Evolutionary conservation across 148 eudicot genomes (phyloP).

Genomic region (Nepenthes gracilis): DNA sequence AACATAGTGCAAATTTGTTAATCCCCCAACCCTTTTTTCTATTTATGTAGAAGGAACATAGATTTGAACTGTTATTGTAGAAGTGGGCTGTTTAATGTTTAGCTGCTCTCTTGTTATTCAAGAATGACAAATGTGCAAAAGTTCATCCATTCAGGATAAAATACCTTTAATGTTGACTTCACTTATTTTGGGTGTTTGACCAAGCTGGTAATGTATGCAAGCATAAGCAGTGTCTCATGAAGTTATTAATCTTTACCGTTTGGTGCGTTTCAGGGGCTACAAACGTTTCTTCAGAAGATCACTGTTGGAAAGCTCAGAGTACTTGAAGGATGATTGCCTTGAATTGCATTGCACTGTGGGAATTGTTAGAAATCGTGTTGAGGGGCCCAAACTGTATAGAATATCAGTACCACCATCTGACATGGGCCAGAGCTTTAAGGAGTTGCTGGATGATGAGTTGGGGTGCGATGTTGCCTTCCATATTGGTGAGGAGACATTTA

Average conservation of each 20-base stretch:
- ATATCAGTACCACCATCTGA: slow-evolving; percentile 56
- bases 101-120: no score
- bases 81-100: background rate
- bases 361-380: slow-evolving; percentile 72
- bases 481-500: slow-evolving; percentile 68
- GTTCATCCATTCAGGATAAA: no score
- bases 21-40: no score
- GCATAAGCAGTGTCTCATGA: background rate
- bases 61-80: no score
- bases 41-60: no score
- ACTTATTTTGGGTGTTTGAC: background rate
- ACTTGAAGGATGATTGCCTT: slow-evolving; percentile 59
- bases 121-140: no score
- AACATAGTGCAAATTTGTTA: no score
- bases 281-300: slow-evolving; percentile 75
- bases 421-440: slow-evolving; percentile 53
- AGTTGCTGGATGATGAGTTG: slow-evolving; percentile 49
- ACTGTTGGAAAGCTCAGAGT: slow-evolving; percentile 58
- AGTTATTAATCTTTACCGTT: background rate
- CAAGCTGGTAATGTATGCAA: background rate
- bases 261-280: slow-evolving; percentile 67
- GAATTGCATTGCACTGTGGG: slow-evolving; percentile 79
- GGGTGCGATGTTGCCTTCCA: slow-evolving; percentile 64
- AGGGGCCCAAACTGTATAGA: slow-evolving; percentile 57
- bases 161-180: no score